Conservation (phyloP, 768 basidiomycete genomes). For the Tulasnella sp. region DNA sequence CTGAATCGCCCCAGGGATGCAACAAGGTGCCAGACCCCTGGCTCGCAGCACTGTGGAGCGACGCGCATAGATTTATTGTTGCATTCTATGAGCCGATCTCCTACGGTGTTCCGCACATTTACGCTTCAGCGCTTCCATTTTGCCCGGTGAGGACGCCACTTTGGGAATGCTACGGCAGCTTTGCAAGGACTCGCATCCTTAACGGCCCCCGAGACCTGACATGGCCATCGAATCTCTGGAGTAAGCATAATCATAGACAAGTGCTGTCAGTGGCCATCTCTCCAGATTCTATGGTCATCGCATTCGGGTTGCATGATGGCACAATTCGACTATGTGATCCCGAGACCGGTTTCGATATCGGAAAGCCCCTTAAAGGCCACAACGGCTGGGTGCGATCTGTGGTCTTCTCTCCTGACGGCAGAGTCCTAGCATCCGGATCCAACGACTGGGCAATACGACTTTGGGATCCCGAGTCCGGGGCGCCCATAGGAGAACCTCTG, state of each 20-base stretch:
- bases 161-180: neutral
- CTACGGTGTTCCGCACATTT: neutral
- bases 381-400: neutral
- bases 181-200: neutral
- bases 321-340: no score
- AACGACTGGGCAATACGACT: constrained; percentile 10
- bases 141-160: neutral
- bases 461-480: constrained; percentile 1
- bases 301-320: no score
- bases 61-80: neutral
- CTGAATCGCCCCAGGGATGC: neutral
- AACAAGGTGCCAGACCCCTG: neutral
- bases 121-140: neutral
- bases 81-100: neutral
- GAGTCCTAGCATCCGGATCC: constrained; percentile 7
- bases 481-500: neutral
- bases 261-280: neutral
- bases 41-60: neutral
- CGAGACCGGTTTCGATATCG: neutral
- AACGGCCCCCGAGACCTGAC: neutral
- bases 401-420: neutral
- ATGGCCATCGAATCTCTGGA: neutral
- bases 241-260: neutral
- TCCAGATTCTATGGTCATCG: no score
- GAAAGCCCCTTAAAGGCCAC: neutral